Evolutionary conservation across 108 stramenopile species (phyloP), one percentile per base, ranked within the genome.

Genomic region (Mayamaea pseudoterrestris): DNA sequence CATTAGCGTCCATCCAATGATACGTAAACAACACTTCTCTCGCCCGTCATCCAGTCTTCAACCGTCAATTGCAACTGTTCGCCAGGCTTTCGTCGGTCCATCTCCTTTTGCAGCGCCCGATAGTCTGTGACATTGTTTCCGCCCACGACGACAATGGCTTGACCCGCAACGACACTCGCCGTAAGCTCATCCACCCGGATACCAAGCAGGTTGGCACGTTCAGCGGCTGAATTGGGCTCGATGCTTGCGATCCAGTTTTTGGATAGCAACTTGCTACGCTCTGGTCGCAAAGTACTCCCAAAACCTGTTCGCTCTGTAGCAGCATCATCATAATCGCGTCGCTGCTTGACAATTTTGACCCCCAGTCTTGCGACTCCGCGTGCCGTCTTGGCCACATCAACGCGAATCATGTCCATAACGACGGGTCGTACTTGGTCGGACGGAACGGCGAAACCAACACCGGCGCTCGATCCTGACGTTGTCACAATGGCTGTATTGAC

Each of bases 401-500:
- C 47, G 18, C 35, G 44, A 29, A 76, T 68, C 8, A 76, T 65
- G 18, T 46, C 13, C 21, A 54, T 31, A 8, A 71, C 65, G 21
- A 65, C 52, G 1, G 41, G 42, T 41, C 55, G 16, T 6, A 86
- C 61, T 30, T 56, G 56, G 60, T 90, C 88, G 0, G 72, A 47
- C n/a, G 83, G 93, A 17, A 80, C 68, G 11, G 81, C 83, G 51
- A 90, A 93, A 9, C 83, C 88, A 51, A 93, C 86, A 3, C 88
- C 93, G 3, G 77, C 71, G 46, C 54, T 69, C 30, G 61, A 71
- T 18, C 84, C 85, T 8, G 65, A 67, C 0, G 76, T 64, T 3
- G 70, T 63, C 16, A 81, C 75, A 51, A 93, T 93, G 11, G 85
- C 88, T 25, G 80, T 89, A 56, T 95, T 95, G 65, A 95, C 87